Evolutionary conservation across 169 alveolate species (phyloP), one percentile per base, ranked within the genome.

Genomic region (Besnoitia besnoiti): DNA sequence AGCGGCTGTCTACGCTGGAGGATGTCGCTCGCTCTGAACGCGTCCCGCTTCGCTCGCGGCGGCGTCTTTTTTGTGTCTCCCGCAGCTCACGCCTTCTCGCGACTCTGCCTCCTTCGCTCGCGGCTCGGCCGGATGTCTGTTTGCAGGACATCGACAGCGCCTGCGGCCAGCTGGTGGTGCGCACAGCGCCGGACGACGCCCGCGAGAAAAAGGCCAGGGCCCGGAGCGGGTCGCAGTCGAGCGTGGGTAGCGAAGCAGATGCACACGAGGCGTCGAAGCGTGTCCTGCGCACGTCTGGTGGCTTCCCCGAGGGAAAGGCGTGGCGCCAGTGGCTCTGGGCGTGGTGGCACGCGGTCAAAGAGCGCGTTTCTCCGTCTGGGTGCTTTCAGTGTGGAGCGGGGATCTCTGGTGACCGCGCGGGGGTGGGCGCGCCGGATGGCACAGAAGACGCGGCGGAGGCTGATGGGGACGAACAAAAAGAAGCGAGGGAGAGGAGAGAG

Each of bases 81-180:
- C n/a, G n/a, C n/a, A n/a, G n/a, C n/a, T 55, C 67, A 19, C 30
- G 5, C 30, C 67, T 55, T n/a, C 27, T n/a, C 67, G 67, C 3
- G 4, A 16, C 30, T 5, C 67, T 19, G 67, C 24, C 27, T 5
- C 12, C 24, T 5, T 55, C 24, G n/a, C 30, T 55, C n/a, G n/a
- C n/a, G n/a, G n/a, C n/a, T n/a, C n/a, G n/a, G 67, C n/a, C 24
- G 12, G 33, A 55, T n/a, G 27, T 19, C 30, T 55, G 55, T 49
- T 5, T 55, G 12, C 80, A 73, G 84, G 91, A 85, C 82, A 61
- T 85, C 73, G 91, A 44, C 40, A 42, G 82, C 4, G 91, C 91
- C 0, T 85, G 91, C 42, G 91, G 91, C 10, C 91, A 85, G 91
- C 91, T 85, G 84, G 91, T 73, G 27, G 77, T 55, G 84, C 59